These are phyloP conservation scores for Inga laurina DNA, from an alignment of 306 rosid genomes.

Conservation along the genomic window DNA sequence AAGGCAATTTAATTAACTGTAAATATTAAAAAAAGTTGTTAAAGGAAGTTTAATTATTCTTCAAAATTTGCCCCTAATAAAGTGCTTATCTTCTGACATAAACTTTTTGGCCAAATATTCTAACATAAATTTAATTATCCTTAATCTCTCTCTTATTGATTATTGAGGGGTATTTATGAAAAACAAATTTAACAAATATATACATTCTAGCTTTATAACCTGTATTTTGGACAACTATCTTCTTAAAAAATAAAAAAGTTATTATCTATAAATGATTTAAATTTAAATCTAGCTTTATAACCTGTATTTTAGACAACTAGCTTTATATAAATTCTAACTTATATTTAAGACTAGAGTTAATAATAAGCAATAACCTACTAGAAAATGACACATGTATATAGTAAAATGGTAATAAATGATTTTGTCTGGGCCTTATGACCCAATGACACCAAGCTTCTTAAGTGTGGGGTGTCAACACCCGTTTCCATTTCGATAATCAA, in stretches of 20 bases:
- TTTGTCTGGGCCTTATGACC: neutral
- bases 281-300: too few relatives aligned
- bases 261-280: too few relatives aligned
- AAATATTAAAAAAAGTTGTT: too few relatives aligned
- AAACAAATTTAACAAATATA: neutral
- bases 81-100: neutral
- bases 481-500: too few relatives aligned
- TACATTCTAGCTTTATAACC: neutral
- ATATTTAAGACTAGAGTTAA: neutral
- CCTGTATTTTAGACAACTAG: neutral
- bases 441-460: too few relatives aligned
- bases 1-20: too few relatives aligned
- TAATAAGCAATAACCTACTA: neutral
- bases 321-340: too few relatives aligned
- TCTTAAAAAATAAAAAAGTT: too few relatives aligned
- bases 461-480: too few relatives aligned
- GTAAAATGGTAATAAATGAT: neutral
- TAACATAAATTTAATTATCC: neutral
- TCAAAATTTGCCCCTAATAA: neutral
- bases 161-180: neutral
- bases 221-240: neutral
- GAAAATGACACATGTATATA: neutral
- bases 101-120: neutral
- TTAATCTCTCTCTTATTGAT: too few relatives aligned
- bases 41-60: neutral